Percentiles rank a stretch among this genome's conserved stretches.
phyloP scores from a whole-genome alignment of 1,284 basidiomycete genomes.

The Schizophyllum commune region DNA sequence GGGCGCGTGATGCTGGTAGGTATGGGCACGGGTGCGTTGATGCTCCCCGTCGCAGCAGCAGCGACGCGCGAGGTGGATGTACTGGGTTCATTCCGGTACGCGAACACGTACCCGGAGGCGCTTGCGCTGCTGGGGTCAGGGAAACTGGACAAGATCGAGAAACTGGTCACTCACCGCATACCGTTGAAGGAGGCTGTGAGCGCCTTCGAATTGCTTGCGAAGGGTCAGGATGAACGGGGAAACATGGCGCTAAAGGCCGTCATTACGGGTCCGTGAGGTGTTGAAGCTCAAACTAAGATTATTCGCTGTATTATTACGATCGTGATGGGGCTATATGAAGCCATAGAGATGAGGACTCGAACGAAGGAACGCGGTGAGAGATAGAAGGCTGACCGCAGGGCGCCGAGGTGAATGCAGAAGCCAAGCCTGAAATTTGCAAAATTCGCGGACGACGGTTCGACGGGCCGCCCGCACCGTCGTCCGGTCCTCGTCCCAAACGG shows the following conservation, averaged over 20 bases:
- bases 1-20: slow-evolving; percentile 90
- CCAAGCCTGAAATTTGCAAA: no score
- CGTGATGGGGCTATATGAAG: no score
- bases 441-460: no score
- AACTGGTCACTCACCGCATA: slow-evolving; percentile 79
- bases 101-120: slow-evolving; percentile 84
- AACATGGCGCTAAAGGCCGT: slow-evolving; percentile 84
- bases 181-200: slow-evolving; percentile 54
- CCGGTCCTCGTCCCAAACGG: no score
- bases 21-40: slow-evolving; percentile 85
- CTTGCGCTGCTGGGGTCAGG: slow-evolving; percentile 68
- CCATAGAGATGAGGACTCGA: no score
- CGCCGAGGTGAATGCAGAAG: no score
- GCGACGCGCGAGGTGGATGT: slow-evolving; percentile 90
- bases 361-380: no score
- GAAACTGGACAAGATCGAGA: slow-evolving; percentile 55
- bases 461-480: no score
- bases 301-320: neutral
- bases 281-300: neutral
- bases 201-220: slow-evolving; percentile 75
- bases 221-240: slow-evolving; percentile 71
- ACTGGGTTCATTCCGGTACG: slow-evolving; percentile 85
- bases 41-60: slow-evolving; percentile 77
- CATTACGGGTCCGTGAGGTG: slow-evolving; percentile 28
- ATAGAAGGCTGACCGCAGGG: no score